Base-by-base conservation (phyloP, 306 rosid species). In the Ziziphus jujuba region DNA sequence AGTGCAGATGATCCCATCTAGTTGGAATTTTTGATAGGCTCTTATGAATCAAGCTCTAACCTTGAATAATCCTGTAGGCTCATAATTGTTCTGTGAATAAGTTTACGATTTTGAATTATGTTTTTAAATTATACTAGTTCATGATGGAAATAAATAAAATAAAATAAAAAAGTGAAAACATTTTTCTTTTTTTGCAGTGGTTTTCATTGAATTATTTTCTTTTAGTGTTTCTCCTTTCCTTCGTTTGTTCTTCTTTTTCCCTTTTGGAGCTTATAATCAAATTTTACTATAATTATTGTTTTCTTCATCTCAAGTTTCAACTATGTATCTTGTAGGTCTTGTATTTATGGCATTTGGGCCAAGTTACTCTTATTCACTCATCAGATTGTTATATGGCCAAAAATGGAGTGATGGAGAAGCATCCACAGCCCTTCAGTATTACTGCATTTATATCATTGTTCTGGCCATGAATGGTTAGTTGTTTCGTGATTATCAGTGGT, bases 381-480 rank as follows among this genome's bases (percentile, higher is more conserved):
- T 93, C 84, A 84, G 97, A 77, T 78, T 90, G 85, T 72, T 93
- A 23, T 93, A 90, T 62, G 98, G 98, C 24, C 81, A 61, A 78
- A 88, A 88, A 76, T 93, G 96, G 97, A 93, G 98, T 80, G 95
- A 93, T 58, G 96, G 97, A 61, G 98, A 93, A 82, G 97, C 98
- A 59, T 73, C 97, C 67, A 83, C 79, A 61, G 91, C 89, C 74
- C 96, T 93, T 67, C 85, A 75, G 67, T 93, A 82, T 72, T 90
- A 88, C 69, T 90, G 96, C 84, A 63, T 90, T 59, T 93, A 84
- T 81, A 78, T 93, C 70, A 84, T 90, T 76, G 84, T 88, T 59
- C 78, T 93, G 86, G 98, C 98, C 33, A 90, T 93, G 96, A 90
- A 93, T 75, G 98, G 98, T 84, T 77, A 69, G 95, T 91, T 64